Conservation (phyloP, 306 rosid genomes). For the Castanopsis chinensis region DNA sequence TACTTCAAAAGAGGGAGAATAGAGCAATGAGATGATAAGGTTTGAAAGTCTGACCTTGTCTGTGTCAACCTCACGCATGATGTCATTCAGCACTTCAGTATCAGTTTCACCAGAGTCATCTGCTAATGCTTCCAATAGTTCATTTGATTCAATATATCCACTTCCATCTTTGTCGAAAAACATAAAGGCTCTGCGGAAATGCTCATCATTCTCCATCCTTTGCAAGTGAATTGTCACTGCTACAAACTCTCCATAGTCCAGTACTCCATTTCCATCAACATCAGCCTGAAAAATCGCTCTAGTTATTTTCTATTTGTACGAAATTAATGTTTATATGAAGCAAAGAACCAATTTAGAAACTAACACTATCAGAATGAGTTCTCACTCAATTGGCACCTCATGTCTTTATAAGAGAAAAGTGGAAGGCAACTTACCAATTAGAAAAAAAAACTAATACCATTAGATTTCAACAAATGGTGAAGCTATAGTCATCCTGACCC, state of each 20-base stretch:
- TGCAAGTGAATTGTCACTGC: conserved; percentile 98
- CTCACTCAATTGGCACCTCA: no score
- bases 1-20: not conserved
- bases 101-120: conserved; percentile 86
- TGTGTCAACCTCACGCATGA: conserved; percentile 94
- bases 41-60: conserved; percentile 74
- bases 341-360: not conserved
- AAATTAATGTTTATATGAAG: not conserved
- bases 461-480: not conserved
- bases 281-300: conserved; percentile 63
- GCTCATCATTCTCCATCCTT: conserved; percentile 95
- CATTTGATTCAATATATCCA: conserved; percentile 80
- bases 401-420: no score
- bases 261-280: conserved; percentile 96
- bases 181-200: conserved; percentile 79
- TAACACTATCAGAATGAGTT: not conserved
- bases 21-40: conserved; percentile 9
- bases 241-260: conserved; percentile 97
- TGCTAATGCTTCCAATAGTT: conserved; percentile 66
- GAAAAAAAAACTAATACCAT: no score
- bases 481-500: not conserved
- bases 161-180: conserved; percentile 88
- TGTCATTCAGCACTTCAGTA: conserved; percentile 69
- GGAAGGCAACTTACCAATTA: no score
- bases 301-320: not conserved